Evolutionary conservation across 1,139 yeast species (phyloP).

Genomic region (Schizosaccharomyces versatilis): DNA sequence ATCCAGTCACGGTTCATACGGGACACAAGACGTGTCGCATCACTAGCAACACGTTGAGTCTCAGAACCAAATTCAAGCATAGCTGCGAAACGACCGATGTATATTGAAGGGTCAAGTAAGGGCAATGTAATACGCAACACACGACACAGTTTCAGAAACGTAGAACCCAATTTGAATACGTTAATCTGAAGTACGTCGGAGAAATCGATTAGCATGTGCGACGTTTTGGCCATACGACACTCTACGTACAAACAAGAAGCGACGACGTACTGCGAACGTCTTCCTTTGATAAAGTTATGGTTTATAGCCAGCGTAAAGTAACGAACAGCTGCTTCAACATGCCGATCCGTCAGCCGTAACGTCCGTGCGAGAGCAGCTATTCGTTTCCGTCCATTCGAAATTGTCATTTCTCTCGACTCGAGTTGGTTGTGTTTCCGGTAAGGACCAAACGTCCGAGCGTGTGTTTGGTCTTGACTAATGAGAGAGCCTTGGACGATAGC

Average conservation of each 20-base stretch:
- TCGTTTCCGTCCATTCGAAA: slow-evolving; percentile 42
- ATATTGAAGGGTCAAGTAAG: slow-evolving; percentile 78
- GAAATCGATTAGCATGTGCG: slow-evolving; percentile 88
- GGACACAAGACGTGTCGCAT: slow-evolving; percentile 68
- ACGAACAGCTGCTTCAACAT: slow-evolving; percentile 65
- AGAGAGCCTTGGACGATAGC: slow-evolving; percentile 90
- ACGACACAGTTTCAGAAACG: slow-evolving; percentile 75
- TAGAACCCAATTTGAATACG: slow-evolving; percentile 86
- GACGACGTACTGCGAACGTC: slow-evolving; percentile 80
- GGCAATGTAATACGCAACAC: slow-evolving; percentile 56
- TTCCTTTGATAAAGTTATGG: slow-evolving; percentile 80
- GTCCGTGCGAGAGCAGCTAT: slow-evolving; percentile 62
- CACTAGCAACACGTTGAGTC: slow-evolving; percentile 48
- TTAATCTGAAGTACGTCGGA: slow-evolving; percentile 74
- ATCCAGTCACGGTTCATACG: slow-evolving; percentile 93
- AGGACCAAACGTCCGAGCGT: slow-evolving; percentile 42
- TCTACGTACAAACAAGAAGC: slow-evolving; percentile 90
- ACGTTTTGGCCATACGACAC: slow-evolving; percentile 74
- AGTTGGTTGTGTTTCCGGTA: slow-evolving; percentile 21
- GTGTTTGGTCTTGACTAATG: slow-evolving; percentile 67
- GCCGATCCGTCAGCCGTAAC: slow-evolving; percentile 57
- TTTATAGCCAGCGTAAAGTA: slow-evolving; percentile 76
- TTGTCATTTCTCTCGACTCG: slow-evolving; percentile 74
- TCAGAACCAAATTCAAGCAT: slow-evolving; percentile 47
- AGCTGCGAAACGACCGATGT: slow-evolving; percentile 83